Conservation (phyloP, 179 eudicot species). For the Corrigiola litoralis region DNA sequence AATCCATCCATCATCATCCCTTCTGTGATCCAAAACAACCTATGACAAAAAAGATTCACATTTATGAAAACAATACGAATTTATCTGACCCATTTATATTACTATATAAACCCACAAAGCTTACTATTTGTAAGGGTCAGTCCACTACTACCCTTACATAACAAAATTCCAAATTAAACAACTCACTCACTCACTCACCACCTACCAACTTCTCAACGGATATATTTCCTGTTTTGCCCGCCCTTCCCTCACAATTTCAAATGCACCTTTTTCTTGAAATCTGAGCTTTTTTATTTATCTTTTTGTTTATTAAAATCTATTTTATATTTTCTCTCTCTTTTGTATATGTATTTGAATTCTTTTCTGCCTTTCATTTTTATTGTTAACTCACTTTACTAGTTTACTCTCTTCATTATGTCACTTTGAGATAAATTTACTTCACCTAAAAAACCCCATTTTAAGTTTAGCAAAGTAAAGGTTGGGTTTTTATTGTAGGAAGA, state of each 20-base stretch:
- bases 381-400: not conserved
- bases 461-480: not conserved
- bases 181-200: too few relatives aligned
- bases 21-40: not conserved
- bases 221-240: conserved; percentile 33
- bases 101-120: not conserved
- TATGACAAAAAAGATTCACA: conserved; percentile 10
- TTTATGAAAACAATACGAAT: conserved; percentile 11
- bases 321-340: conserved; percentile 17
- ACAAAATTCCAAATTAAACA: not conserved
- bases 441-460: not conserved
- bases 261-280: conserved; percentile 1
- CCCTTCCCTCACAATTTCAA: conserved; percentile 36
- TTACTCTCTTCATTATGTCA: conserved; percentile 7
- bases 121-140: too few relatives aligned
- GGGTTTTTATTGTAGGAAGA: conserved; percentile 17
- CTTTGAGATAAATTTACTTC: conserved; percentile 7
- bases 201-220: conserved; percentile 27
- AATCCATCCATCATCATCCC: too few relatives aligned
- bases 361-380: conserved; percentile 16
- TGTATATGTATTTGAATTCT: conserved; percentile 11
- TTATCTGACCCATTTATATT: not conserved
- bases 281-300: conserved; percentile 16
- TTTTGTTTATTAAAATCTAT: not conserved
- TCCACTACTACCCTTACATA: not conserved